Percentiles rank a stretch among this genome's conserved stretches.
phyloP scores from a whole-genome alignment of 1,284 basidiomycete species.

The Dichomitus squalens region DNA sequence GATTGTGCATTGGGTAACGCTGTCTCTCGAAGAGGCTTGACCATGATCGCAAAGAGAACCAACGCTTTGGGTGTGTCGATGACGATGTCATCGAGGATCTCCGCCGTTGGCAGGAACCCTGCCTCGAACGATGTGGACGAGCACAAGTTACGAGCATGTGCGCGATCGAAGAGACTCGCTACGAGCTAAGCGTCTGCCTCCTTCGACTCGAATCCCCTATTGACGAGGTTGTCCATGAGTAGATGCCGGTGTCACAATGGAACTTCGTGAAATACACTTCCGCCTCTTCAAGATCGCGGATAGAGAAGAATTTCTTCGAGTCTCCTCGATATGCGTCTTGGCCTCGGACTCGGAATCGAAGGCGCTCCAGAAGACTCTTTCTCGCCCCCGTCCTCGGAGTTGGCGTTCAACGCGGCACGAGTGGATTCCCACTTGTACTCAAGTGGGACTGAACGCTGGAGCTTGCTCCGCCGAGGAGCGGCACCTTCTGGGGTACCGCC shows the following conservation, averaged over 20 bases:
- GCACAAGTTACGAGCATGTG: conserved; percentile 56
- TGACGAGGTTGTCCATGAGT: conserved; percentile 77
- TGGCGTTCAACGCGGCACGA: conserved; percentile 52
- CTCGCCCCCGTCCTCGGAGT: conserved; percentile 57
- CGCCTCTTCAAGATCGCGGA: conserved; percentile 84
- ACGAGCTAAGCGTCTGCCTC: conserved; percentile 83
- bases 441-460: conserved; percentile 57
- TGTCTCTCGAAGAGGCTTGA: too few relatives aligned
- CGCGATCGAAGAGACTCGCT: conserved; percentile 64
- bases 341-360: conserved; percentile 72
- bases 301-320: conserved; percentile 73
- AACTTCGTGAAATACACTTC: conserved; percentile 80
- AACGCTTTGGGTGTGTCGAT: conserved; percentile 90
- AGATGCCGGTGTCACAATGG: conserved; percentile 62
- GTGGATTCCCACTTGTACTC: conserved; percentile 47
- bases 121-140: conserved; percentile 59
- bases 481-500: too few relatives aligned
- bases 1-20: too few relatives aligned
- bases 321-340: conserved; percentile 79
- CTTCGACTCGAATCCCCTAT: conserved; percentile 79
- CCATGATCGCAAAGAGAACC: conserved; percentile 74
- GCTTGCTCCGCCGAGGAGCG: too few relatives aligned
- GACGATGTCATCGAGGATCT: conserved; percentile 83
- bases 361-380: conserved; percentile 34
- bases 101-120: conserved; percentile 68